Base-by-base conservation (phyloP, 176 grass and related monocot species). In the Juncus effusus region DNA sequence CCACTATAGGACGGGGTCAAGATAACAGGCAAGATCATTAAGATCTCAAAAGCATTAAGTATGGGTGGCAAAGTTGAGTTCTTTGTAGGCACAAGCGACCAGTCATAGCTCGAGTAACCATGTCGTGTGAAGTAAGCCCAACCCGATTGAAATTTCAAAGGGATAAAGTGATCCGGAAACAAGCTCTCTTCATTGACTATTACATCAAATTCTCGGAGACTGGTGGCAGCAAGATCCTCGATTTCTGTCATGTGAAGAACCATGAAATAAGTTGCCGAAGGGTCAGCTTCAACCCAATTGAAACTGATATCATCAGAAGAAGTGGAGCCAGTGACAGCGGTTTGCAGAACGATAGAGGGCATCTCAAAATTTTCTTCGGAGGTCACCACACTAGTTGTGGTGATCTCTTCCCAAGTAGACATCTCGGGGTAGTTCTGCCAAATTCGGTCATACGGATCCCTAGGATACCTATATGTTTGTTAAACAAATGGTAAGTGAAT, bases 361-460 rank as follows among this genome's bases (percentile, higher is more conserved):
- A 13, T 53, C 19, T 12, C 44, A 9, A 47, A 47, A 6, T 5
- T 47, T 47, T 47, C 6, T 5, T 47, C 44, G 2, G 44, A 6
- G 9, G 44, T 47, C 4, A 47, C 44, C 2, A 6, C 9, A 47
- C 44, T 47, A 47, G 44, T 4, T 28, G 61, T 53, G 55, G 6
- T 39, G 9, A 38, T 68, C 45, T 70, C 61, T 53, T 62, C 59
- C n/a, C 40, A 35, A 8, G 74, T 69, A 3, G 12, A 47, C 44
- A 28, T 28, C 19, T 47, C 9, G 44, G 44, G 49, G 63, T 69
- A 74, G 2, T 51, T 70, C 0, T 15, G 58, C 80, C 85, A 88
- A 10, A 83, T 67, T 7, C 85, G 67, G 53, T 88, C 85, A 67
- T 77, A 74, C 16, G 55, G 40, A 80, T 88, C 85, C 7, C 51